A percentile compares a stretch with the other conserved stretches of the same genome.
These are phyloP conservation scores for Davidsoniella virescens DNA, from an alignment of 2,329 filamentous ascomycete genomes.

Conservation along the genomic window DNA sequence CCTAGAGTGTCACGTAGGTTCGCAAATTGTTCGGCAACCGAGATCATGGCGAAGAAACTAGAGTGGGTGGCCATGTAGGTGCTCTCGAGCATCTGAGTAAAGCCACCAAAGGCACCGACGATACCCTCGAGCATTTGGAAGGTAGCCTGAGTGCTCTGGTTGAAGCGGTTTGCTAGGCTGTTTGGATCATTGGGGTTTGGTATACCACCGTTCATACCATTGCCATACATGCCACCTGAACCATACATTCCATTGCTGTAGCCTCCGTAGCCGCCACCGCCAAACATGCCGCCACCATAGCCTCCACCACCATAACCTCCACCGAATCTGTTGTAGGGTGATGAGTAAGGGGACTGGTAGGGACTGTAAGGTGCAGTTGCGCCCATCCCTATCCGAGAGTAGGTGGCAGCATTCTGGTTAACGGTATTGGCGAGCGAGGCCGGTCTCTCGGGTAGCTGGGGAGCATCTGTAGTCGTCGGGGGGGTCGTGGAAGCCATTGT, in stretches of 20 bases:
- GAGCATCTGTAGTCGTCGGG: slow-evolving; percentile 26
- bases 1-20: slow-evolving; percentile 86
- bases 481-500: slow-evolving; percentile 27
- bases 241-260: slow-evolving; percentile 29
- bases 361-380: slow-evolving; percentile 30
- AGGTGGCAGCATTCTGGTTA: slow-evolving; percentile 75
- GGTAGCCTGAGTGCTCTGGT: slow-evolving; percentile 84
- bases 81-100: slow-evolving; percentile 98
- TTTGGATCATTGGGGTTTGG: slow-evolving; percentile 67
- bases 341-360: slow-evolving; percentile 23
- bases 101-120: slow-evolving; percentile 89
- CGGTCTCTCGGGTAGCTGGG: slow-evolving; percentile 66
- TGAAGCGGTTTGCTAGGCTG: slow-evolving; percentile 89
- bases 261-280: slow-evolving; percentile 15
- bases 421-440: slow-evolving; percentile 62
- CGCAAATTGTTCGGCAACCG: slow-evolving; percentile 91
- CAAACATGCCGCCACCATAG: slow-evolving; percentile 25
- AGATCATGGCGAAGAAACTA: slow-evolving; percentile 97
- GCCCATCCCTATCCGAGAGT: slow-evolving; percentile 39
- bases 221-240: slow-evolving; percentile 28
- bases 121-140: slow-evolving; percentile 98
- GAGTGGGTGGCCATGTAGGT: slow-evolving; percentile 99
- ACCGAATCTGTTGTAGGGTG: slow-evolving; percentile 32
- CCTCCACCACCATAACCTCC: slow-evolving; percentile 22
- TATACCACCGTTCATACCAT: slow-evolving; percentile 24